Evolutionary conservation across 2,329 filamentous ascomycete species (phyloP).

Genomic region (Exophiala mesophila): DNA sequence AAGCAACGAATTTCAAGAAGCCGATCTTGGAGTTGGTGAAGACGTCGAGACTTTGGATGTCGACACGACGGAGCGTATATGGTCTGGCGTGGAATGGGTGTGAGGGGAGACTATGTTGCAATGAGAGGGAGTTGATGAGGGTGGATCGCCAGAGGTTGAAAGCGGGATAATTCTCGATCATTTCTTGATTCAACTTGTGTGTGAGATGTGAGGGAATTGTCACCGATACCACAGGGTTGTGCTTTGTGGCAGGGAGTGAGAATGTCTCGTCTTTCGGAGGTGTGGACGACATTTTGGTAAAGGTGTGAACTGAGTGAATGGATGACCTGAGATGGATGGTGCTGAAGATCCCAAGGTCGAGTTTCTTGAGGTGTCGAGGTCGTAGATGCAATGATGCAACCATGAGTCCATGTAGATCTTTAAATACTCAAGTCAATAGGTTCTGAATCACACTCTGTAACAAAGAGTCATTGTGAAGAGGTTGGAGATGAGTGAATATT

Average conservation of each 20-base stretch:
- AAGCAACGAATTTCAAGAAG: slow-evolving; percentile 53
- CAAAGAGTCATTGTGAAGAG: too few relatives aligned
- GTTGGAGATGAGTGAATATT: too few relatives aligned
- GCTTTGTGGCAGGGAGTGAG: slow-evolving; percentile 13
- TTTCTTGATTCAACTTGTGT: slow-evolving; percentile 31
- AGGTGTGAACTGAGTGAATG: background rate
- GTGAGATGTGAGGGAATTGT: slow-evolving; percentile 41
- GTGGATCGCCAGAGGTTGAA: slow-evolving; percentile 53
- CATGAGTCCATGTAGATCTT: too few relatives aligned
- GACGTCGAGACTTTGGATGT: slow-evolving; percentile 52
- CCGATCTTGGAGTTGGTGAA: slow-evolving; percentile 48
- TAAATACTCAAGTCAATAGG: too few relatives aligned
- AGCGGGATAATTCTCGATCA: slow-evolving; percentile 40
- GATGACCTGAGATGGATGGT: too few relatives aligned
- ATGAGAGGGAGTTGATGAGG: slow-evolving; percentile 44
- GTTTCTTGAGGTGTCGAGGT: too few relatives aligned
- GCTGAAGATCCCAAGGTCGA: too few relatives aligned
- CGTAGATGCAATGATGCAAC: too few relatives aligned
- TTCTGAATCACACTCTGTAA: too few relatives aligned
- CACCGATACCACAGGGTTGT: slow-evolving; percentile 26
- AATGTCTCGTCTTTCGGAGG: background rate
- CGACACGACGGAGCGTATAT: slow-evolving; percentile 48
- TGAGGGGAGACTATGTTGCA: slow-evolving; percentile 37
- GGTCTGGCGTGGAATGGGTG: slow-evolving; percentile 51
- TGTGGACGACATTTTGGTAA: background rate